Evolutionary conservation across 2,329 filamentous ascomycete species (phyloP), one percentile per base, ranked within the genome.

Genomic region (Diplodia seriata): DNA sequence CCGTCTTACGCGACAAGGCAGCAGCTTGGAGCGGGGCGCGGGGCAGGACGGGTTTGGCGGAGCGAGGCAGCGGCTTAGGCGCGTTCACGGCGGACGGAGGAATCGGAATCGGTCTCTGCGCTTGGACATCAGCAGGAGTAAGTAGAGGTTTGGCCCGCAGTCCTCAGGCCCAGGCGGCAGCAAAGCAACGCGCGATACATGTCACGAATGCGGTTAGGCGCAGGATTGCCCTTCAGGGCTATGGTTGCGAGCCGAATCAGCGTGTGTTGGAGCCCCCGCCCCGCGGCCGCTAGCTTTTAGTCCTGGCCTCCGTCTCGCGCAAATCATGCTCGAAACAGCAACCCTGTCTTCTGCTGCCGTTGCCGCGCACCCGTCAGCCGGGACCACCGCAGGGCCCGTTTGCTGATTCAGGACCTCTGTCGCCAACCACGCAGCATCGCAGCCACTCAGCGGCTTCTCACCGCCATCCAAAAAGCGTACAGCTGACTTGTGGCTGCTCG

Each of bases 141-240:
- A 61, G 20, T 11, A 15, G 36, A n/a, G 55, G 20, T 9, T 20
- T 26, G 31, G 40, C 15, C 23, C 36, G 40, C 55, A 31, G 36
- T 61, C 15, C 12, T 9, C 8, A 23, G 18, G 43, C 31, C 29
- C 11, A 63, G 59, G 59, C 59, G 47, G 59, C 59, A 63, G 59
- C n/a, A 63, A 36, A 47, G 43, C 43, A 47, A 47, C 43, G 43
- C 18, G 47, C 47, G 31, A 63, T 51, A 51, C 5, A 63, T 23
- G 47, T 36, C 59, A 62, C 59, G n/a, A 51, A 62, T 50, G 59
- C 11, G 43, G 59, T 62, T 62, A 50, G 59, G 59, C 59, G 59
- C 23, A 63, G 47, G 59, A 38, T 63, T 38, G 29, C 14, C 43
- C 5, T 18, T 18, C 23, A 51, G 31, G 31, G 43, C 31, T 38